phyloP scores from a whole-genome alignment of 257 asterid genomes.

The Catharanthus roseus region DNA sequence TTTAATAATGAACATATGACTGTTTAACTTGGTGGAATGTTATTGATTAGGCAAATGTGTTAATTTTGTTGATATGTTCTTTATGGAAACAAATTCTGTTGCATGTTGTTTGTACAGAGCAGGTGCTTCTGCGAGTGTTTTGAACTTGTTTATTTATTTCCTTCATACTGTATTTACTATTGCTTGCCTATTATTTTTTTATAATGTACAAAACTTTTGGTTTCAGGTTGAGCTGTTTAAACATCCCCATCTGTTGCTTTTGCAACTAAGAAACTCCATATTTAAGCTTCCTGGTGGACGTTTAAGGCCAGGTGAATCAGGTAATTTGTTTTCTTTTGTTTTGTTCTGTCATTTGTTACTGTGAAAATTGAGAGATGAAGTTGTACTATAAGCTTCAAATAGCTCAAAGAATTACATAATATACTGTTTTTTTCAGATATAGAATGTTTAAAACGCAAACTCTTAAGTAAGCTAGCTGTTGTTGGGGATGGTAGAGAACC shows the following conservation, averaged over 20 bases:
- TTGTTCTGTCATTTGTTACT: slow-evolving; percentile 1
- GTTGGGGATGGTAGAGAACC: slow-evolving; percentile 46
- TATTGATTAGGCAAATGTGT: not conserved
- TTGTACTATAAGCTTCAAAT: not conserved
- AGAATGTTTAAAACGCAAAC: slow-evolving; percentile 82
- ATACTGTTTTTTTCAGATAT: slow-evolving; percentile 38
- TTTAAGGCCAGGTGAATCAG: slow-evolving; percentile 75
- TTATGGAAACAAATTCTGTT: not conserved
- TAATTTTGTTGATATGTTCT: not conserved
- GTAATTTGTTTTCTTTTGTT: slow-evolving; percentile 26
- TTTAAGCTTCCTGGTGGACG: slow-evolving; percentile 92
- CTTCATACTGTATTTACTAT: not conserved
- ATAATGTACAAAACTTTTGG: not conserved
- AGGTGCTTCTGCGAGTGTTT: not conserved
- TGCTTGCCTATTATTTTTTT: not conserved
- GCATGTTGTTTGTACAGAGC: not conserved
- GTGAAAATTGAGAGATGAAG: not conserved
- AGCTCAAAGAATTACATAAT: not conserved
- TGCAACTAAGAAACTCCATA: slow-evolving; percentile 63
- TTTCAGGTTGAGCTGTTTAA: slow-evolving; percentile 81
- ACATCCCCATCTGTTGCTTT: slow-evolving; percentile 76
- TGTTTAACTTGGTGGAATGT: not conserved
- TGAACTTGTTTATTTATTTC: not conserved
- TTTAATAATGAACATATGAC: not conserved
- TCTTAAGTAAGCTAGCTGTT: slow-evolving; percentile 60